Base-by-base conservation (phyloP, 2,329 filamentous ascomycete species). In the Parafenestella ontariensis region DNA sequence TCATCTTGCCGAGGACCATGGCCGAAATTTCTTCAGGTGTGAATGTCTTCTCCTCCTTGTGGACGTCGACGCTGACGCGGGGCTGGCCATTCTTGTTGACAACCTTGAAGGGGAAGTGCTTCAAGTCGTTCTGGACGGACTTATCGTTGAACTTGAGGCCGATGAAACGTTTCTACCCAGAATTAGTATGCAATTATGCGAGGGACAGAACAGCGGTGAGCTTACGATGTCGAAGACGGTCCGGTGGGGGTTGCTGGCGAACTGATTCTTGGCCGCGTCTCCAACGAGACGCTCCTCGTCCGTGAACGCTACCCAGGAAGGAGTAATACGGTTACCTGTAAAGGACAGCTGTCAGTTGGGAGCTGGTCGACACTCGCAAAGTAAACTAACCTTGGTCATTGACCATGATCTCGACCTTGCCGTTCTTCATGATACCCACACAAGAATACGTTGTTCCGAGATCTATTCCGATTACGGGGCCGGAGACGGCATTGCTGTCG, bases 51-150 rank as follows among this genome's bases (percentile, higher is more conserved):
- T 85, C 78, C 59, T 82, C 69, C 52, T 76, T 87, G 85, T 74
- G 81, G 76, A 91, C 87, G 53, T 89, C 78, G 69, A 94, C 90
- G 76, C 89, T 85, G 75, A 99, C 88, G 65, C 88, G 81, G 62
- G 95, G 95, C 84, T 97, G 96, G 77, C 88, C 92, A 79, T 90
- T 87, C 84, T 95, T 93, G 84, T 90, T 85, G 74, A 92, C 76
- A 58, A 99, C 90, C 82, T 91, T 92, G 89, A 94, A 99, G 73
- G 95, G 94, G 86, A 96, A 97, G 85, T 97, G 91, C 90, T 99
- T 98, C 76, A 95, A 86, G 76, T 99, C 95, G 76, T 83, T 85
- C 83, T 97, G 93, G 65, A 97, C 89, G 63, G 96, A 91, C 82
- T 76, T 76, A 60, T 77, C 80, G 67, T 72, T 75, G 71, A 75